Evolutionary conservation across 768 basidiomycete genomes (phyloP), one percentile per base, ranked within the genome.

Genomic region (Tulasnella sp.): DNA sequence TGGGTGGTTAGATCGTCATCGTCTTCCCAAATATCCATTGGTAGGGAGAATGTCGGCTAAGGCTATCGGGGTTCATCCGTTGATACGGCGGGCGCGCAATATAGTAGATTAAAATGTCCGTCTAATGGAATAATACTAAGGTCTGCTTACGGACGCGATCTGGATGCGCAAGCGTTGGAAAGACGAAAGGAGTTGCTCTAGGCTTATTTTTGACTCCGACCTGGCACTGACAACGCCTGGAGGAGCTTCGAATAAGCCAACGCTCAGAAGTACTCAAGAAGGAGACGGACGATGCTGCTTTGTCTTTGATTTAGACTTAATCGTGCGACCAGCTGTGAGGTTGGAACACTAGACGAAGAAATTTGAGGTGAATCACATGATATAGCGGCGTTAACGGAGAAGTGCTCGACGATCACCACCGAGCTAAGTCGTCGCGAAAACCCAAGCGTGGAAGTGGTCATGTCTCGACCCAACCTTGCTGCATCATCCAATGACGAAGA

Each of bases 401-500:
- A 29, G 27, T 48, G 17, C 21, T 4, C 34, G 45, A 14, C 2
- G 45, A 9, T 48, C 27, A 48, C 45, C 27, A 25, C 27, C 45
- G 21, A 29, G 27, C 12, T 11, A 48, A 48, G 45, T 48, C 45
- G 34, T n/a, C 45, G 34, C 45, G 45, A 25, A 27, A 48, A 25
- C 27, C 45, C 45, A 48, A 25, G 14, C 6, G 45, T 21, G n/a
- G 45, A 4, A 25, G 9, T 23, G 27, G 34, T 12, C 27, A 48
- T 48, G 45, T 48, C 45, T 23, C 45, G 45, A 23, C 45, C 27
- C 9, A 23, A n/a, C 1, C 6, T 15, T 7, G 27, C 45, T 8
- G 12, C 45, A 25, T 23, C 45, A 12, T 48, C 45, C 21, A 48
- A 48, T 19, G 66, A 72, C 25, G 71, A 72, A 31, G 70, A 73